Conservation (phyloP, 1,139 yeast genomes). For the Suhomyces bolitotheri region DNA sequence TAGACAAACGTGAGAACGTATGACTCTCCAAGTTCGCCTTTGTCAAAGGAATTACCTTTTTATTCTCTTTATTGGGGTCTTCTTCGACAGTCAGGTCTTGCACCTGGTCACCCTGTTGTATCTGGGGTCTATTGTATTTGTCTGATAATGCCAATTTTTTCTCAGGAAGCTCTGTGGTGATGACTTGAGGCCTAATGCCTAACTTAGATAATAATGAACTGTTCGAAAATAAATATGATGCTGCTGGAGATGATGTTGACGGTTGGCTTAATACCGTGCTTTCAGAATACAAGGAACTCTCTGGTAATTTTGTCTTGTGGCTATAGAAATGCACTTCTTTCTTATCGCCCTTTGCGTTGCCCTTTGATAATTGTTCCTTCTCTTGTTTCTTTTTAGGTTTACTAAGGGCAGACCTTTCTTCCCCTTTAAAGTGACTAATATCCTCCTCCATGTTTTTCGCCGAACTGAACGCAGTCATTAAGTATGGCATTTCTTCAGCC, state of each 20-base stretch:
- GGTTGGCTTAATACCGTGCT: conserved; percentile 29
- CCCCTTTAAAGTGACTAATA: conserved; percentile 38
- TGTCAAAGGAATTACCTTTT: conserved; percentile 27
- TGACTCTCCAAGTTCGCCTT: conserved; percentile 36
- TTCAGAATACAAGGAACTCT: conserved; percentile 36
- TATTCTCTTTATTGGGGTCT: conserved; percentile 19
- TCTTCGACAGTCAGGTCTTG: conserved; percentile 12
- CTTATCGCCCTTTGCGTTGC: conserved; percentile 7
- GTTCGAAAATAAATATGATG: conserved; percentile 37
- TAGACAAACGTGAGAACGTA: conserved; percentile 23
- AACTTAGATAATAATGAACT: conserved; percentile 39
- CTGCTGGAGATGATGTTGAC: conserved; percentile 27
- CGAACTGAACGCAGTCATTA: conserved; percentile 58
- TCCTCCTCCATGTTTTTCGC: conserved; percentile 55
- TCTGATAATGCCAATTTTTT: conserved; percentile 14
- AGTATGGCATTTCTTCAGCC: conserved; percentile 55
- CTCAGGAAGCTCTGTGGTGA: conserved; percentile 30
- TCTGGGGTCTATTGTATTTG: conserved; percentile 10
- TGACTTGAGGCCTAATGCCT: conserved; percentile 48
- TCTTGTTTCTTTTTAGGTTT: conserved; percentile 7
- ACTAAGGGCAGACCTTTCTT: conserved; percentile 14
- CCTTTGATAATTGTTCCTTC: conserved; percentile 2
- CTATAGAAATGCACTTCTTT: conserved; percentile 24
- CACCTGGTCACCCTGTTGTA: conserved; percentile 4
- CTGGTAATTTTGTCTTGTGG: conserved; percentile 33